Evolutionary conservation across 345 rosid species (phyloP), one percentile per base, ranked within the genome.

Genomic region (Populus pruinosa): DNA sequence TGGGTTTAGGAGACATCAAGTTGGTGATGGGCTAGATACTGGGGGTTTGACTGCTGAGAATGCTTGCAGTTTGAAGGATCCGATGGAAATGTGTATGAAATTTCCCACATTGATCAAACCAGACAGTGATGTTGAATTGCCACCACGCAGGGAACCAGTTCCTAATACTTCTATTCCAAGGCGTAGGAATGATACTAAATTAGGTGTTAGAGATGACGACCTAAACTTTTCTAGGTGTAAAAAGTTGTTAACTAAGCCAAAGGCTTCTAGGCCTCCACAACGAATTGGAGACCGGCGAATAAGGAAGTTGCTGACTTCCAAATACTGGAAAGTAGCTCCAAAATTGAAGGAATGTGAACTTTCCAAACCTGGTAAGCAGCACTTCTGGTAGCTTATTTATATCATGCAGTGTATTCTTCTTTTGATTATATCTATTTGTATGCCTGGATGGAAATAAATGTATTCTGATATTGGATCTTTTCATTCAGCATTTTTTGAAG

Each of bases 121-220:
- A 63, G 84, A 82, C 70, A 84, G 73, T 23, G 81, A 81, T 86
- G 85, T 79, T 50, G 88, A 79, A 73, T 71, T 85, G 78, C 76
- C 85, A 61, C 70, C 75, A 36, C 44, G 77, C 80, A 67, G 73
- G 81, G 78, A 78, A 43, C 64, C 55, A 76, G 66, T 81, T 84
- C 72, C 69, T 72, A 77, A 68, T 77, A 85, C 85, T 78, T 84
- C 89, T 61, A 79, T 87, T 84, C 77, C 87, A 71, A 86, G 83
- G 82, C 86, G 53, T 73, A 85, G 88, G 91, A 87, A 80, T 78
- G 82, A 76, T 67, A 35, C 62, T 82, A 91, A 85, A 76, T 84
- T 92, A 91, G 91, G 81, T 87, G 66, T 74, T 81, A 90, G 88
- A 87, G 93, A 93, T 90, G 90, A 87, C 86, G 96, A 90, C 2